Evolutionary conservation across 306 rosid species (phyloP).

Genomic region (Lathyrus aphaca): DNA sequence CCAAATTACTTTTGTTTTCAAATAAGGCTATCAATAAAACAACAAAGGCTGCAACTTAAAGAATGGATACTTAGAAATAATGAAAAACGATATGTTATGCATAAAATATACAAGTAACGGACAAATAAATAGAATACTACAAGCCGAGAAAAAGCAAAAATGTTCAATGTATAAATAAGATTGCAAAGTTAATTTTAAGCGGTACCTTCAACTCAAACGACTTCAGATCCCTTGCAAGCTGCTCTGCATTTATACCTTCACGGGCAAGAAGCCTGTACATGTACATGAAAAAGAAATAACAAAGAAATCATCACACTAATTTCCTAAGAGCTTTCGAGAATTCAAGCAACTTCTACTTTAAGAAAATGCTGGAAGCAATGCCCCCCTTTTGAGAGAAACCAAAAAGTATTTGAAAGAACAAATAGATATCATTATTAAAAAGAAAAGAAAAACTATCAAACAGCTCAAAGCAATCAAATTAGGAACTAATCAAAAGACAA

Average conservation of each 20-base stretch:
- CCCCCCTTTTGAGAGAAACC: background rate
- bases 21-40: slow-evolving; percentile 34
- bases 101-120: slow-evolving; percentile 12
- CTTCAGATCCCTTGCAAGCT: slow-evolving; percentile 96
- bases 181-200: slow-evolving; percentile 3
- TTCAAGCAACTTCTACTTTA: slow-evolving; percentile 6
- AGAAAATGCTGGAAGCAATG: background rate
- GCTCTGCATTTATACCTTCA: slow-evolving; percentile 98
- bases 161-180: slow-evolving; percentile 18
- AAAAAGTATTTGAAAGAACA: background rate
- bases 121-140: slow-evolving; percentile 27
- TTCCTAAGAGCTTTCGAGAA: background rate
- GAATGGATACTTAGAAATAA: slow-evolving; percentile 24
- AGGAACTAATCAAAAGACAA: slow-evolving; percentile 3
- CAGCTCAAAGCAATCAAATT: slow-evolving; percentile 17
- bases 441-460: background rate
- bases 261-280: slow-evolving; percentile 92
- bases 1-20: background rate
- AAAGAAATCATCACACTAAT: slow-evolving; percentile 4
- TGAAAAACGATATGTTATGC: slow-evolving; percentile 13
- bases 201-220: slow-evolving; percentile 93
- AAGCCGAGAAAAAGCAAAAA: slow-evolving; percentile 27
- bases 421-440: background rate
- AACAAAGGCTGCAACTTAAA: slow-evolving; percentile 17
- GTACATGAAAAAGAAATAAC: slow-evolving; percentile 30